Evolutionary conservation across 2,329 filamentous ascomycete species (phyloP), one percentile per base, ranked within the genome.

Genomic region (Aspergillus niger): DNA sequence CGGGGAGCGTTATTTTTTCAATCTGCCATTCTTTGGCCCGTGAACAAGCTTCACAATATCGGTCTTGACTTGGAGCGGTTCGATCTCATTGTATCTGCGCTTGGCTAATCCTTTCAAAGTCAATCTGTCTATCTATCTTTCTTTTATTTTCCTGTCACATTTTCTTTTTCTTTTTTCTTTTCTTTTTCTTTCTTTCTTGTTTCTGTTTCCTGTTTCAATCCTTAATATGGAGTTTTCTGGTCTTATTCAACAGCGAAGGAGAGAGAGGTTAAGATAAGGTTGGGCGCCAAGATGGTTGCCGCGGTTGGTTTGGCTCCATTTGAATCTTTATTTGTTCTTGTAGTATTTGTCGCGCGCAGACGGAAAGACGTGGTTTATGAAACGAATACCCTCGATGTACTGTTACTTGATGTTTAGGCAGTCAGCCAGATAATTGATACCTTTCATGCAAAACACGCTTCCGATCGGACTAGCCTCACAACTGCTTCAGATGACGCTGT

Each of bases 281-380:
- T 61, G 55, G 17, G n/a, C 52, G 58, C 50, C 58, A 60, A 58
- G 55, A 38, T 17, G 38, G 7, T 10, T 32, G 44, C 38, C 30
- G 56, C 44, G 3, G 20, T 44, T 44, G 22, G 41, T 24, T 13
- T 20, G 41, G 41, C 3, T 24, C 13, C 10, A 39, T 49, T 3
- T 8, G 8, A 20, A 8, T 28, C 24, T 7, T 49, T 43, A 43
- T 15, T 47, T 47, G 13, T 49, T 15, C 22, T 13, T 8, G 44
- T 15, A 11, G 17, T 22, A 44, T 6, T 11, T 22, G n/a, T 22
- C 15, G 10, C 22, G 41, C 17, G 22, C 17, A 22, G n/a, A 1
- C 22, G 39, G n/a, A 43, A 43, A 20, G 43, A 26, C 2, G 39
- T 17, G 8, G 10, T 24, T 49, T 6, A 11, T 28, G 22, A 28